phyloP scores from a whole-genome alignment of 2,329 filamentous ascomycete genomes.

The Hypoxylon sp. region DNA sequence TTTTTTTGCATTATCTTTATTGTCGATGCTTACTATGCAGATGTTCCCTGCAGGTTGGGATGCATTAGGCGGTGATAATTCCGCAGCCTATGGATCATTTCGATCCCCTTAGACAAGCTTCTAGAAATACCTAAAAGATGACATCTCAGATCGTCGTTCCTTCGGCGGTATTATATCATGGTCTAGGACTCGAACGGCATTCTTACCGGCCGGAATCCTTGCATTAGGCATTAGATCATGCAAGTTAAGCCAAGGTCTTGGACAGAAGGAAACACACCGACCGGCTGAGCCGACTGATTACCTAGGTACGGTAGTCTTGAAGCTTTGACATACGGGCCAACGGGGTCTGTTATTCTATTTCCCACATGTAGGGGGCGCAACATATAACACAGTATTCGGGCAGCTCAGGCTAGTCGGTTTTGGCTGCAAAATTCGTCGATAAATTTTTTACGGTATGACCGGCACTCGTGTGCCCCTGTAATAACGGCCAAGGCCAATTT shows the following conservation, averaged over 20 bases:
- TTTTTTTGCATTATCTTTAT: constrained; percentile 2
- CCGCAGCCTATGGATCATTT: constrained; percentile 12
- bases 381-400: not conserved
- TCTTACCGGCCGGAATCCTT: constrained; percentile 20
- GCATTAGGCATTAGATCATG: constrained; percentile 26
- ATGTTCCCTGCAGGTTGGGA: not conserved
- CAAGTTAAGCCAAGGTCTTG: constrained; percentile 19
- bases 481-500: constrained; percentile 9
- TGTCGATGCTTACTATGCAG: constrained; percentile 34
- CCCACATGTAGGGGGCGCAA: not conserved
- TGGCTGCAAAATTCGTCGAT: constrained; percentile 21
- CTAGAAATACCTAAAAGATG: constrained; percentile 11
- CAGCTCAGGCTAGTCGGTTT: not conserved
- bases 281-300: too few relatives aligned
- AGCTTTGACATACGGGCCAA: not conserved
- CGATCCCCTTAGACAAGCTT: constrained; percentile 12
- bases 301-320: not conserved
- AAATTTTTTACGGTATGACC: constrained; percentile 17
- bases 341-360: not conserved
- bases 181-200: constrained; percentile 4
- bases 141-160: constrained; percentile 18
- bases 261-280: too few relatives aligned
- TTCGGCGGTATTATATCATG: constrained; percentile 24
- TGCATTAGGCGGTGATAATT: not conserved
- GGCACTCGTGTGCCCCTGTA: constrained; percentile 33